phyloP scores from a whole-genome alignment of 345 rosid genomes.

The Murraya paniculata region DNA sequence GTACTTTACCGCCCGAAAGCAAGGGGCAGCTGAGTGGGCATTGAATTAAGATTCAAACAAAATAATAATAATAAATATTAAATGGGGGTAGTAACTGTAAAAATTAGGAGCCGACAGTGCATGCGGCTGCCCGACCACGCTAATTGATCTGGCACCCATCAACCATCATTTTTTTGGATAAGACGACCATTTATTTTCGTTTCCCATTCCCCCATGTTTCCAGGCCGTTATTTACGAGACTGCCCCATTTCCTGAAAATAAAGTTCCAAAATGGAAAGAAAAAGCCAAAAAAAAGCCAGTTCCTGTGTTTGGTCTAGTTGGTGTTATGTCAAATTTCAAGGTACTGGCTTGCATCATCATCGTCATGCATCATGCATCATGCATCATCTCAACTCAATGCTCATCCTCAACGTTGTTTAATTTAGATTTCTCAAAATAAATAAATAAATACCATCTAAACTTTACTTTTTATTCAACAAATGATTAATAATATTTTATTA shows the following conservation, averaged over 20 bases:
- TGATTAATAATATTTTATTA: too few species aligned
- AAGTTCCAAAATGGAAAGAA: neutral
- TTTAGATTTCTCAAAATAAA: too few species aligned
- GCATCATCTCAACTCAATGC: neutral
- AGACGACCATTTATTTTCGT: neutral
- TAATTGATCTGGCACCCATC: constrained; percentile 16
- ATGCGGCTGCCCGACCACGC: constrained; percentile 48
- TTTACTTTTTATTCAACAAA: too few species aligned
- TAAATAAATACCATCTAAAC: too few species aligned
- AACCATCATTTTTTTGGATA: constrained; percentile 16
- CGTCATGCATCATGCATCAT: too few species aligned
- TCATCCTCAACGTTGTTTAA: neutral
- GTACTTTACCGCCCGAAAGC: neutral
- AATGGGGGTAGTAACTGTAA: too few species aligned
- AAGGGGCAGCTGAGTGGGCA: too few species aligned
- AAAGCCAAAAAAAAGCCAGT: too few species aligned
- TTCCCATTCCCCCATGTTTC: neutral
- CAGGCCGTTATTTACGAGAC: neutral
- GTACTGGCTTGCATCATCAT: neutral
- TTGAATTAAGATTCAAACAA: neutral
- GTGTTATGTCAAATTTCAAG: neutral
- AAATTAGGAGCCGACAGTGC: constrained; percentile 12
- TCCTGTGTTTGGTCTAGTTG: neutral
- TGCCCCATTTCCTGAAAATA: neutral
- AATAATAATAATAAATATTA: too few species aligned